These are phyloP conservation scores for Cytospora piceicola DNA, from an alignment of 2,329 filamentous ascomycete species.

Conservation along the genomic window DNA sequence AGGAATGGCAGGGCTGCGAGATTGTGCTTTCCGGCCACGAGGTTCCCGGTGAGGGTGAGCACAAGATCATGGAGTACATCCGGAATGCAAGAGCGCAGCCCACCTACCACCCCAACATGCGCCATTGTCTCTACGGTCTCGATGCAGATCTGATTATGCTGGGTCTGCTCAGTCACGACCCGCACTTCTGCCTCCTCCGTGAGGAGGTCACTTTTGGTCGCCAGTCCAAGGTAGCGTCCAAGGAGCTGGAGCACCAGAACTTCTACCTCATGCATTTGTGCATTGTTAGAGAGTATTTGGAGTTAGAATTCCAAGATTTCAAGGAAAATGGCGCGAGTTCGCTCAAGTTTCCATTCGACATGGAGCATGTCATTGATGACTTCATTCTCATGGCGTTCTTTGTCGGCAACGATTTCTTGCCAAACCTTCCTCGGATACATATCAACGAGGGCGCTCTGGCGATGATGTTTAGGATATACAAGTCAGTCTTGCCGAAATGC, in stretches of 20 bases:
- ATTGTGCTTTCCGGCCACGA: slow-evolving; percentile 97
- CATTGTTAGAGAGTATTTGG: slow-evolving; percentile 95
- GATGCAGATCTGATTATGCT: slow-evolving; percentile 99
- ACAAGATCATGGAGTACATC: slow-evolving; percentile 99
- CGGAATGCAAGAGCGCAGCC: slow-evolving; percentile 95
- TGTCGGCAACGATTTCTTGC: slow-evolving; percentile 98
- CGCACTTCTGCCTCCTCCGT: slow-evolving; percentile 94
- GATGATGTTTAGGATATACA: slow-evolving; percentile 97
- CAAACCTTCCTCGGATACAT: slow-evolving; percentile 92
- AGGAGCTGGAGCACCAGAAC: slow-evolving; percentile 97
- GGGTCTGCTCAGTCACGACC: slow-evolving; percentile 94
- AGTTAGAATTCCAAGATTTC: slow-evolving; percentile 94
- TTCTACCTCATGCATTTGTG: slow-evolving; percentile 97
- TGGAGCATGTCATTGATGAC: slow-evolving; percentile 97
- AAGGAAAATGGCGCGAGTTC: slow-evolving; percentile 64
- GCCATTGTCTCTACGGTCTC: slow-evolving; percentile 95
- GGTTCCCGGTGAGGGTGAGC: slow-evolving; percentile 95
- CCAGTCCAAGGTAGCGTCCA: slow-evolving; percentile 83
- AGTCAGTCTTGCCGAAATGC: slow-evolving; percentile 81
- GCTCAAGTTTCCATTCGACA: slow-evolving; percentile 80
- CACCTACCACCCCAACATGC: slow-evolving; percentile 87
- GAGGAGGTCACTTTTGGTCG: slow-evolving; percentile 98
- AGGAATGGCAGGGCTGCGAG: slow-evolving; percentile 96
- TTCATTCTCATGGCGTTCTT: slow-evolving; percentile 99
- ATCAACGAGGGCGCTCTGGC: slow-evolving; percentile 98